Conservation (phyloP, 345 rosid species). For the Pugionium dolabratum region DNA sequence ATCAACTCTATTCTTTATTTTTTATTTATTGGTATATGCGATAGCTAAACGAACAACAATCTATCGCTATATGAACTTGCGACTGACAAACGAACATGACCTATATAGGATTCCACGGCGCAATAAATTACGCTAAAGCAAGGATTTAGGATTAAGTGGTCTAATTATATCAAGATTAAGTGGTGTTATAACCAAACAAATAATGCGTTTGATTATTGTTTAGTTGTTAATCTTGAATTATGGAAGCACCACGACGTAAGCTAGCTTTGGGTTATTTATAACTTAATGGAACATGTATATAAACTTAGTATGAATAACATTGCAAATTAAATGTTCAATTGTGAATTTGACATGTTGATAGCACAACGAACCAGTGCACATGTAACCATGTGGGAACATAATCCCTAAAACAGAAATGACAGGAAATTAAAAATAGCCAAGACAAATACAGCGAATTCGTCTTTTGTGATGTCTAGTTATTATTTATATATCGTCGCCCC, state of each 20-base stretch:
- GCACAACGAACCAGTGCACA: constrained; percentile 38
- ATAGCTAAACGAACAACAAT: too few species aligned
- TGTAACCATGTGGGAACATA: constrained; percentile 41
- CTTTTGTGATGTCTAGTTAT: constrained; percentile 22
- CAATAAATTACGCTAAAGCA: not conserved
- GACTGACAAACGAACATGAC: too few species aligned
- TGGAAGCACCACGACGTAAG: not conserved
- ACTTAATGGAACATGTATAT: not conserved
- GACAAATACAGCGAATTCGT: constrained; percentile 23
- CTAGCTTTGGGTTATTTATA: not conserved
- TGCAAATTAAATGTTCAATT: not conserved
- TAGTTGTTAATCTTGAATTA: constrained; percentile 15
- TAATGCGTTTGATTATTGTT: constrained; percentile 8
- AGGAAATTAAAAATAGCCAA: constrained; percentile 4
- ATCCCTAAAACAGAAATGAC: not conserved
- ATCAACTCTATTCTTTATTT: too few species aligned
- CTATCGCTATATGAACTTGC: too few species aligned
- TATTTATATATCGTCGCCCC: constrained; percentile 19
- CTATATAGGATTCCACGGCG: not conserved
- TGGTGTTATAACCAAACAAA: not conserved
- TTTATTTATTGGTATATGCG: too few species aligned
- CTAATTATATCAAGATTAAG: too few species aligned
- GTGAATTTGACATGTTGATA: constrained; percentile 29
- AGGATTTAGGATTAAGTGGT: too few species aligned
- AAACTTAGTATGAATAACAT: not conserved